phyloP scores from a whole-genome alignment of 345 rosid genomes.

The Microthlaspi erraticum region DNA sequence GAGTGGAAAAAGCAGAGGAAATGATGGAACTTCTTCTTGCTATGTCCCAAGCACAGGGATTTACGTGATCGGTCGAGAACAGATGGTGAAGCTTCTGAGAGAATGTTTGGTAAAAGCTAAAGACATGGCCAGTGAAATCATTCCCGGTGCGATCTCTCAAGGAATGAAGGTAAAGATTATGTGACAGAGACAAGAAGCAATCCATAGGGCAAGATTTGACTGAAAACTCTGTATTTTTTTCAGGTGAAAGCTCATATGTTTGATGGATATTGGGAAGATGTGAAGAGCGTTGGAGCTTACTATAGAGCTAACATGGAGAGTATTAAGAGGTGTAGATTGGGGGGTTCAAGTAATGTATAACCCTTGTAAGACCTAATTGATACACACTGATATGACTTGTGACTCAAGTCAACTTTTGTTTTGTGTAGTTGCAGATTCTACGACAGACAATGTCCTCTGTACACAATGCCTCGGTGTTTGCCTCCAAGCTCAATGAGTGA shows the following conservation, averaged over 20 bases:
- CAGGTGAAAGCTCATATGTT: conserved; percentile 73
- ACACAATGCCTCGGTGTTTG: conserved; percentile 71
- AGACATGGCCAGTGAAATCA: conserved; percentile 63
- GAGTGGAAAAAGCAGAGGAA: conserved; percentile 31
- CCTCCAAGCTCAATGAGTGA: conserved; percentile 69
- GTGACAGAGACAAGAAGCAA: conserved; percentile 7
- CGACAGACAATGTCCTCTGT: conserved; percentile 58
- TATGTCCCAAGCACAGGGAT: conserved; percentile 68
- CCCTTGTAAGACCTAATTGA: conserved; percentile 9
- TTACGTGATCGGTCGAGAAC: conserved; percentile 62
- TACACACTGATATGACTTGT: conserved; percentile 32
- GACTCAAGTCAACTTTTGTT: conserved; percentile 28
- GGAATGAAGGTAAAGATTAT: conserved; percentile 68
- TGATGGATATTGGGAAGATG: conserved; percentile 83
- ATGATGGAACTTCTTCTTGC: conserved; percentile 15
- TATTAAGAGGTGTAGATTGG: conserved; percentile 51
- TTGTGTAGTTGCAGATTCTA: conserved; percentile 57
- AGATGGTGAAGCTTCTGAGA: conserved; percentile 61
- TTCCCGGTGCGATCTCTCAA: conserved; percentile 65
- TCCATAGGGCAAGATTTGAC: background rate
- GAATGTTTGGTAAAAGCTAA: conserved; percentile 60
- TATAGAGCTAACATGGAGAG: conserved; percentile 80
- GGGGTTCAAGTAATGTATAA: conserved; percentile 45
- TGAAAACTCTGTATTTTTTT: conserved; percentile 11
- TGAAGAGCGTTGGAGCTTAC: conserved; percentile 68